Evolutionary conservation across 768 basidiomycete genomes (phyloP), one percentile per base, ranked within the genome.

Genomic region (Tricholoma matsutake): DNA sequence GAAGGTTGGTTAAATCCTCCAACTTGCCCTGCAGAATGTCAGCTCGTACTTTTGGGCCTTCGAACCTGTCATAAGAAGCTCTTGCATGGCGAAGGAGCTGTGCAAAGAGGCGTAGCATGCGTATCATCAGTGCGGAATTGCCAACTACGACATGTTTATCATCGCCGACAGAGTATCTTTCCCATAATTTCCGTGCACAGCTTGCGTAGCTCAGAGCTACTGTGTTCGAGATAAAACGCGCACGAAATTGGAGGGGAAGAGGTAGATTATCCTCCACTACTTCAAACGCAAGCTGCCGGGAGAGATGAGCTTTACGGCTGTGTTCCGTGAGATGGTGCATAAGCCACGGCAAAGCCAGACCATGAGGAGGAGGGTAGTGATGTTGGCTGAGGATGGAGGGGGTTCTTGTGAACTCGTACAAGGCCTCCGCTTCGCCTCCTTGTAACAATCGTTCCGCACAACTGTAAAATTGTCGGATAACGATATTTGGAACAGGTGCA

Each of bases 141-240:
- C 79, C 81, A 9, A 76, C 70, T 29, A 89, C 77, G 2, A 75
- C 56, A 14, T 68, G 64, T 18, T 66, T 75, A 53, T 82, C 79
- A 55, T 62, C 69, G 20, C 82, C 83, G 41, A 63, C 66, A 1
- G 82, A 72, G 67, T 82, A 86, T 62, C 78, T 77, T 63, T 83
- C 81, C 85, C 86, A 91, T 16, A 91, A 76, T 7, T 68, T 64
- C 18, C 86, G 77, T 20, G 87, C 82, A 14, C 79, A 68, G 5
- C 63, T 69, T 4, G 79, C 78, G 51, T 84, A 80, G 7, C 87
- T 85, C 22, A 72, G 68, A 25, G 69, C 64, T 1, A 86, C 87
- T 6, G 73, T 63, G 16, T 77, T 62, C 0, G 76, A 65, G 59
- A 91, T 81, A 62, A 89, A 81, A 6, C 67, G 68, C 3, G 80